Conservation (phyloP, 768 basidiomycete genomes). For the Dentipellis fragilis region DNA sequence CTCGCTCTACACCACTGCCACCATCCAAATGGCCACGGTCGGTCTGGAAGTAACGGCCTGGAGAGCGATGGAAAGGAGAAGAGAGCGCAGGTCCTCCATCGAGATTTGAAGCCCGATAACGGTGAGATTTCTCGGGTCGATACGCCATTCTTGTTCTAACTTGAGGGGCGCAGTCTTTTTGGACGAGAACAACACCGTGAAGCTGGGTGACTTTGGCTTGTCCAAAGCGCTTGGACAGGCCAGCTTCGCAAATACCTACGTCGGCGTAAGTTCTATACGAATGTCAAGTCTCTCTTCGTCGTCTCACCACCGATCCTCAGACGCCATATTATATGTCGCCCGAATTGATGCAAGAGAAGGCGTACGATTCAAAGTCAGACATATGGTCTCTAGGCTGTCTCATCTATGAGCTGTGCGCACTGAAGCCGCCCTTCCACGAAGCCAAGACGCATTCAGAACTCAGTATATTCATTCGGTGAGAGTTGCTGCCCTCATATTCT, state of each 20-base stretch:
- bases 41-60: conserved; percentile 32
- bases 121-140: conserved; percentile 36
- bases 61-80: conserved; percentile 36
- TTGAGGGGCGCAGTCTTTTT: conserved; percentile 67
- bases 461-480: conserved; percentile 66
- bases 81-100: conserved; percentile 75
- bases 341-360: conserved; percentile 93
- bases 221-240: conserved; percentile 86
- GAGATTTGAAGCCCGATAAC: conserved; percentile 97
- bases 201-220: conserved; percentile 94
- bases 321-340: conserved; percentile 99
- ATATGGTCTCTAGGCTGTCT: conserved; percentile 98
- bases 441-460: conserved; percentile 85
- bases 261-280: conserved; percentile 58
- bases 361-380: conserved; percentile 96
- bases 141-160: background rate
- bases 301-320: conserved; percentile 29
- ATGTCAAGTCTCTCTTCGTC: background rate
- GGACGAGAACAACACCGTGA: conserved; percentile 74
- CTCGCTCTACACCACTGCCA: conserved; percentile 90
- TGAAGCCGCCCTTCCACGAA: conserved; percentile 89
- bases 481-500: background rate
- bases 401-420: conserved; percentile 91
- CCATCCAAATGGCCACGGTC: conserved; percentile 47
- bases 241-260: conserved; percentile 92